Percentiles rank a stretch among this genome's conserved stretches.
These are phyloP conservation scores for Neotropicomus parvogracilis DNA, from an alignment of 1,284 basidiomycete species.

Conservation along the genomic window DNA sequence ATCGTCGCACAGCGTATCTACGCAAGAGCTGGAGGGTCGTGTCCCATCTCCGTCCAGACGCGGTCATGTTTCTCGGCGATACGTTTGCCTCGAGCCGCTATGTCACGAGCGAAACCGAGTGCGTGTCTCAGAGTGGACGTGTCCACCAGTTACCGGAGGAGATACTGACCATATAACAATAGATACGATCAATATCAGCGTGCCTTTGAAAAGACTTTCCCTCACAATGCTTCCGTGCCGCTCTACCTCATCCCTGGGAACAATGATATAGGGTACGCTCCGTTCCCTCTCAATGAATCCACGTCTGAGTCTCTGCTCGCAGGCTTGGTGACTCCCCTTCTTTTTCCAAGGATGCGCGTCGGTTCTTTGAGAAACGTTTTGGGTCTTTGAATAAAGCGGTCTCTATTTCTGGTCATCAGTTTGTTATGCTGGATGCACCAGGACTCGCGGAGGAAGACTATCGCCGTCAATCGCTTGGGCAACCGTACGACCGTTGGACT, in stretches of 20 bases:
- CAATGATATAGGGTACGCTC: slow-evolving; percentile 73
- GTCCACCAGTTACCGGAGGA: background rate
- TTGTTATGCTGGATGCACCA: slow-evolving; percentile 74
- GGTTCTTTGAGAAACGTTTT: slow-evolving; percentile 66
- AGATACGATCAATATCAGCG: slow-evolving; percentile 68
- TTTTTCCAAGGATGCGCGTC: slow-evolving; percentile 58
- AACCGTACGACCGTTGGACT: slow-evolving; percentile 54
- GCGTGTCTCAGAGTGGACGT: slow-evolving; percentile 46
- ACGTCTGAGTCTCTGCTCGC: background rate
- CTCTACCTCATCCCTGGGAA: slow-evolving; percentile 83
- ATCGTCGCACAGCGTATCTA: slow-evolving; percentile 58
- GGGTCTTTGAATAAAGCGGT: slow-evolving; percentile 56
- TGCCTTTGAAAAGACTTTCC: slow-evolving; percentile 72
- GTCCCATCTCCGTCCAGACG: slow-evolving; percentile 60
- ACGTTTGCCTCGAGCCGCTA: slow-evolving; percentile 81
- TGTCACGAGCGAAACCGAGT: slow-evolving; percentile 66
- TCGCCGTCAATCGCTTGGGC: slow-evolving; percentile 47
- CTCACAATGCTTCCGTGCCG: slow-evolving; percentile 38
- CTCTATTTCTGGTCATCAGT: slow-evolving; percentile 63
- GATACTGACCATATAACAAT: slow-evolving; percentile 1
- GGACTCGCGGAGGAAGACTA: slow-evolving; percentile 80
- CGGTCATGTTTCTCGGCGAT: slow-evolving; percentile 82
- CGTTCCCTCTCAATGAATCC: background rate
- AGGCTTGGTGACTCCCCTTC: slow-evolving; percentile 57
- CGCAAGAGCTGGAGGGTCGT: slow-evolving; percentile 80